Base-by-base conservation (phyloP, 108 stramenopile species). In the Cyclostephanos tholiformis region DNA sequence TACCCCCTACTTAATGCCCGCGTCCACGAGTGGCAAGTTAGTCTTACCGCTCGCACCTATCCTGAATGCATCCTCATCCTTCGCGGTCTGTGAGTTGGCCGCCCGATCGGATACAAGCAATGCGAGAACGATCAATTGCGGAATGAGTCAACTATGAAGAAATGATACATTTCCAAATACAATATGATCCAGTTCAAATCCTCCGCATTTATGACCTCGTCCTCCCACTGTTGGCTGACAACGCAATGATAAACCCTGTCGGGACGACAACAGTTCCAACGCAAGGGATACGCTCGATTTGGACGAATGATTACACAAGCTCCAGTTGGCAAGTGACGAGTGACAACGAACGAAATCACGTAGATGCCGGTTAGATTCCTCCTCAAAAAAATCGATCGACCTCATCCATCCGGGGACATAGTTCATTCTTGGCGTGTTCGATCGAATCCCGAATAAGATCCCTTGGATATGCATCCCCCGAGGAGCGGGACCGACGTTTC, bases 1-100 rank as follows among this genome's bases (percentile, higher is more conserved):
- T 94, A 98, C 10, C 97, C 97, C 26, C 83, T 98, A 96, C 23
- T 90, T 87, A 91, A 97, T 94, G 53, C 87, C 93, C 51, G 95
- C 97, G 76, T 98, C 97, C 44, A 98, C 82, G 23, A 97, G 56
- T 32, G 97, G 97, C 27, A 90, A 63, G 27, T 91, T 91, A 3
- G 97, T 98, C 30, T 59, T 41, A 0, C 96, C 97, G 23, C 60
- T 71, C 10, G 77, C 77, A 93, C 93, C 95, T 50, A 55, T 63
- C 52, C 57, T 61, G 75, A 86, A 87, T 17, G 55, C 44, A 13
- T 76, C 63, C 51, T 63, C 44, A 38, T 70, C 22, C 30, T 11
- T 20, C 55, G 20, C 43, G 57, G 63, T 50, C 65, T 71, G 38
- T 71, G 63, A 3, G 49, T 20, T 4, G 77, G 70, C 25, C 39